These are phyloP conservation scores for Collybiopsis confluens DNA, from an alignment of 768 basidiomycete genomes.

Conservation along the genomic window DNA sequence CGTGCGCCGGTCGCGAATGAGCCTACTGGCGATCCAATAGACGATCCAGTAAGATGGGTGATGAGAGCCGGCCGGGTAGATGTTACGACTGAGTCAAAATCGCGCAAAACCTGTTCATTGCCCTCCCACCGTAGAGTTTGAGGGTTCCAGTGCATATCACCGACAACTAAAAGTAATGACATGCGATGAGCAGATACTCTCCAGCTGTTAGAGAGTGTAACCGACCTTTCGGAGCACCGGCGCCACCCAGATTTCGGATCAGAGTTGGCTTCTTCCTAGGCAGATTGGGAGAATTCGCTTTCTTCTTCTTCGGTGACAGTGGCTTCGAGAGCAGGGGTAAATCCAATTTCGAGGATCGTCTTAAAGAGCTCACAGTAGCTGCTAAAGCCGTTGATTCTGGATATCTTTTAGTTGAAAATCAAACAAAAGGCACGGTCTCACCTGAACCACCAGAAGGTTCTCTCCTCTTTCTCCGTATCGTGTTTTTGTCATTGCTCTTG, in stretches of 20 bases:
- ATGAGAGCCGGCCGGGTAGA: slow-evolving; percentile 94
- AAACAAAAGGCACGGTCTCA: slow-evolving; percentile 22
- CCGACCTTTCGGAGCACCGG: slow-evolving; percentile 69
- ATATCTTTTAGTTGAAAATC: background rate
- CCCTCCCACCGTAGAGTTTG: slow-evolving; percentile 91
- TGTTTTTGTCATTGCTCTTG: slow-evolving; percentile 41
- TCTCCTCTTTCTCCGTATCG: slow-evolving; percentile 53
- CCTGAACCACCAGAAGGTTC: slow-evolving; percentile 42
- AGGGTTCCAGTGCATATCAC: slow-evolving; percentile 98
- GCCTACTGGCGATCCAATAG: slow-evolving; percentile 72
- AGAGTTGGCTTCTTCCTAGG: slow-evolving; percentile 78
- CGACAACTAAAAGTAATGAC: slow-evolving; percentile 58
- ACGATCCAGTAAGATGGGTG: slow-evolving; percentile 88
- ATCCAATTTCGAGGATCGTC: slow-evolving; percentile 56
- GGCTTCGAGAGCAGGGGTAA: slow-evolving; percentile 33
- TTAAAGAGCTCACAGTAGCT: slow-evolving; percentile 49
- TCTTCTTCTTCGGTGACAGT: slow-evolving; percentile 47
- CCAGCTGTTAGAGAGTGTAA: slow-evolving; percentile 2
- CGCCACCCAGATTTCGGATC: slow-evolving; percentile 77
- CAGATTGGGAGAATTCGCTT: slow-evolving; percentile 37
- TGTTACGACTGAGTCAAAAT: slow-evolving; percentile 83
- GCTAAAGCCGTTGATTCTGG: slow-evolving; percentile 26
- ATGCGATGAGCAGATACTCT: too few relatives aligned
- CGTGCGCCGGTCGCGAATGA: slow-evolving; percentile 75
- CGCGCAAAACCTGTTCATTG: slow-evolving; percentile 86